Conservation (phyloP, 2,329 filamentous ascomycete species). For the Colletotrichum coccodes region DNA sequence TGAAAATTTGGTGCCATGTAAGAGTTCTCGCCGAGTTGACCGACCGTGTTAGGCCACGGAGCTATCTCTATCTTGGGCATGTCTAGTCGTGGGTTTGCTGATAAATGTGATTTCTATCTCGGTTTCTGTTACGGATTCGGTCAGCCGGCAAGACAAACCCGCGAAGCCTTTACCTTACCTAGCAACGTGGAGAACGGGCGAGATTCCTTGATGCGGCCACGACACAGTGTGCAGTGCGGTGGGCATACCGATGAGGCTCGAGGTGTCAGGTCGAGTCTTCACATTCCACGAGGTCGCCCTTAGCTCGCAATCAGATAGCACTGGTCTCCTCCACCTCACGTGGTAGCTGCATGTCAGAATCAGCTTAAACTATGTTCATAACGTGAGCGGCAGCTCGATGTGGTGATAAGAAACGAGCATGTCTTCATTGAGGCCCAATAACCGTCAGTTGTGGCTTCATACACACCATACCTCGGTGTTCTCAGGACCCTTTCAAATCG, state of each 20-base stretch:
- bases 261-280: neutral
- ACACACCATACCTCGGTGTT: too few species aligned
- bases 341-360: neutral
- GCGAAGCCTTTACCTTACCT: neutral
- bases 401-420: neutral
- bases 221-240: too few species aligned
- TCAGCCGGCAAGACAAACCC: neutral
- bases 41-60: too few species aligned
- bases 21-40: neutral
- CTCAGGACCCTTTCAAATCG: neutral
- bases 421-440: neutral
- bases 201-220: neutral
- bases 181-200: neutral
- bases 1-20: neutral
- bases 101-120: neutral
- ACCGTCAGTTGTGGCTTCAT: neutral
- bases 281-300: neutral
- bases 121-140: neutral
- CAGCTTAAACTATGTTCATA: neutral
- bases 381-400: too few species aligned
- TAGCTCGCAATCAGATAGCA: neutral
- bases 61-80: neutral
- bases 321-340: neutral
- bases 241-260: too few species aligned
- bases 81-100: too few species aligned